Evolutionary conservation across 768 basidiomycete species (phyloP).

Genomic region (Exidia glandulosa): DNA sequence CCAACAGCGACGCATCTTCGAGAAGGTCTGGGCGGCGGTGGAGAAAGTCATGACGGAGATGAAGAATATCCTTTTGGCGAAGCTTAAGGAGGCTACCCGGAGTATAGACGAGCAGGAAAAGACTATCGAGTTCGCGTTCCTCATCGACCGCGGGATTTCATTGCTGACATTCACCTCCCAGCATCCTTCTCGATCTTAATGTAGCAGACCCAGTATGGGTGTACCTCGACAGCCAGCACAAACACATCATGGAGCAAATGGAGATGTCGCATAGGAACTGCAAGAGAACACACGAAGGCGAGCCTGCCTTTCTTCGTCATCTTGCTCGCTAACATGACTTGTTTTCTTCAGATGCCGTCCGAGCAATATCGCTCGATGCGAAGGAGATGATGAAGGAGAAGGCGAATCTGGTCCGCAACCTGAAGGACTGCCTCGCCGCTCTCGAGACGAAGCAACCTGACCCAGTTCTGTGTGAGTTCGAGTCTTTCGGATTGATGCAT

Average conservation of each 20-base stretch:
- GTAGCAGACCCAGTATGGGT: conserved; percentile 86
- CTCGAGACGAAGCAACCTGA: conserved; percentile 59
- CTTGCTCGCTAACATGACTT: background rate
- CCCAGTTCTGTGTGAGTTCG: conserved; percentile 42
- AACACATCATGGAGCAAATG: conserved; percentile 73
- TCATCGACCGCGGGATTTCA: background rate
- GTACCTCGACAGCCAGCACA: conserved; percentile 90
- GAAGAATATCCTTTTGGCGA: conserved; percentile 61
- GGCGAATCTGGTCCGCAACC: conserved; percentile 28
- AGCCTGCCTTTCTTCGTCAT: conserved; percentile 9
- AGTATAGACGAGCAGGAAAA: conserved; percentile 92
- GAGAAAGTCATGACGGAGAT: conserved; percentile 93
- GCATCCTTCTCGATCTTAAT: conserved; percentile 81
- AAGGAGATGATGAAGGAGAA: too few species aligned
- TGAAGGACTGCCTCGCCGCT: conserved; percentile 48
- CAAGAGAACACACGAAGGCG: conserved; percentile 41
- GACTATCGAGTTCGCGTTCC: conserved; percentile 71
- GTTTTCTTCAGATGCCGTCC: conserved; percentile 1
- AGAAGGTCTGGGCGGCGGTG: conserved; percentile 92
- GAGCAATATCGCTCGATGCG: conserved; percentile 25
- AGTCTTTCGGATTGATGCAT: background rate
- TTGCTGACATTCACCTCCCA: conserved; percentile 18
- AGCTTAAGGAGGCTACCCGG: conserved; percentile 68
- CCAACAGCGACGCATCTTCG: conserved; percentile 85
- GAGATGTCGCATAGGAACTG: conserved; percentile 46